These are phyloP conservation scores for Coniella vitis DNA, from an alignment of 2,329 filamentous ascomycete genomes.

Conservation along the genomic window DNA sequence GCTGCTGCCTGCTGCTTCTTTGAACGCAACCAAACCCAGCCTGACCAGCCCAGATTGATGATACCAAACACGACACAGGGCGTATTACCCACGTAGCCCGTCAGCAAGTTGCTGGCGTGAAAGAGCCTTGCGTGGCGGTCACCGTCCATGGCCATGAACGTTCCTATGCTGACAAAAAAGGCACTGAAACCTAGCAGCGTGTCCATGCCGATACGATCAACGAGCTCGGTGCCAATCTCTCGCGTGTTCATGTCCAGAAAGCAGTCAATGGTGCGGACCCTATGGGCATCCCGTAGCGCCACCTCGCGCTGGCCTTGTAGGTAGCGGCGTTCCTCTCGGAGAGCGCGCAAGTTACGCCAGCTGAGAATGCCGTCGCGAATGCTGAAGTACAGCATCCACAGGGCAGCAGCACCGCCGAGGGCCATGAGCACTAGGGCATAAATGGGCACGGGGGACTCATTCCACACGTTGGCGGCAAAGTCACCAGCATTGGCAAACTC, in stretches of 20 bases:
- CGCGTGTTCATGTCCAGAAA: slow-evolving; percentile 38
- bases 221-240: slow-evolving; percentile 42
- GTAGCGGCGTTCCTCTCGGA: slow-evolving; percentile 33
- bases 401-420: slow-evolving; percentile 40
- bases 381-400: slow-evolving; percentile 38
- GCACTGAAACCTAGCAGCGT: slow-evolving; percentile 41
- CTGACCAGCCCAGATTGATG: slow-evolving; percentile 41
- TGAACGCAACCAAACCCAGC: slow-evolving; percentile 34
- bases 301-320: slow-evolving; percentile 22
- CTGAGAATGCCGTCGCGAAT: slow-evolving; percentile 36
- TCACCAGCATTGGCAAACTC: slow-evolving; percentile 50
- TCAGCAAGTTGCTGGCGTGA: slow-evolving; percentile 43
- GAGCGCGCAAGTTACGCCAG: slow-evolving; percentile 37
- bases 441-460: slow-evolving; percentile 40
- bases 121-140: slow-evolving; percentile 33
- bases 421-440: slow-evolving; percentile 46
- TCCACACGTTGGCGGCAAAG: slow-evolving; percentile 53
- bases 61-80: slow-evolving; percentile 43
- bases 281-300: slow-evolving; percentile 17
- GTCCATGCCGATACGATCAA: slow-evolving; percentile 47
- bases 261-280: slow-evolving; percentile 24
- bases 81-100: slow-evolving; percentile 48
- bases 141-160: slow-evolving; percentile 47
- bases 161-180: slow-evolving; percentile 43
- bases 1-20: slow-evolving; percentile 29